Base-by-base conservation (phyloP, 2,329 filamentous ascomycete species). In the Epichloe scottii region DNA sequence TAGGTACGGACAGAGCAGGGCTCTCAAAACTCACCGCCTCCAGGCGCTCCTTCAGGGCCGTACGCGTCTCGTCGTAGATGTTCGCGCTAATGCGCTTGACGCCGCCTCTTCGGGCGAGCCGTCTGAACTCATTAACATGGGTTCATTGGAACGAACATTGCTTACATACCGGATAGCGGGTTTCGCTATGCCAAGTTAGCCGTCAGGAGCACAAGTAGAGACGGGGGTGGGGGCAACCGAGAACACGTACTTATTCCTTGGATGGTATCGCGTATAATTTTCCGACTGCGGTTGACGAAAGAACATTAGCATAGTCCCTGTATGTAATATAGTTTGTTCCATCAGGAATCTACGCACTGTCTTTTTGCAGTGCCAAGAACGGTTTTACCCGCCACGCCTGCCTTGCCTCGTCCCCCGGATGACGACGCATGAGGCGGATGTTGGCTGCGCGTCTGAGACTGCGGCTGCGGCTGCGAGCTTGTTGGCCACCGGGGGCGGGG, bases 51-150 rank as follows among this genome's bases (percentile, higher is more conserved):
- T 73, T 78, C 1, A 90, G 49, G 0, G 71, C 78, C 0, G 4
- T 17, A 0, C 87, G 71, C 0, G 74, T 64, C 0, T 86, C 82
- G 0, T 81, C 71, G 58, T 90, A 90, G 3, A 89, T 82, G 0
- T 44, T 56, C 0, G 62, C 75, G 0, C 81, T 83, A 8, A 90
- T 88, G 0, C 86, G 73, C 62, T 89, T 89, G 0, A 91, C 82
- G 0, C 87, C 87, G 1, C 86, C 87, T 6, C 87, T 80, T 5
- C 87, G 78, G 1, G 87, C 87, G 0, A 91, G 67, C 40, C 86
- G 82, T 57, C 85, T 82, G 52, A 3, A 4, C 10, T 12, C 19
- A 12, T 42, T 6, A 42, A 23, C 21, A 3, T 10, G 30, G 30
- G 30, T 11, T 4, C 10, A 11, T 30, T 11, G 3, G 30, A 30